Evolutionary conservation across 1,139 yeast species (phyloP), one percentile per base, ranked within the genome.

Genomic region (Pichia sp.): DNA sequence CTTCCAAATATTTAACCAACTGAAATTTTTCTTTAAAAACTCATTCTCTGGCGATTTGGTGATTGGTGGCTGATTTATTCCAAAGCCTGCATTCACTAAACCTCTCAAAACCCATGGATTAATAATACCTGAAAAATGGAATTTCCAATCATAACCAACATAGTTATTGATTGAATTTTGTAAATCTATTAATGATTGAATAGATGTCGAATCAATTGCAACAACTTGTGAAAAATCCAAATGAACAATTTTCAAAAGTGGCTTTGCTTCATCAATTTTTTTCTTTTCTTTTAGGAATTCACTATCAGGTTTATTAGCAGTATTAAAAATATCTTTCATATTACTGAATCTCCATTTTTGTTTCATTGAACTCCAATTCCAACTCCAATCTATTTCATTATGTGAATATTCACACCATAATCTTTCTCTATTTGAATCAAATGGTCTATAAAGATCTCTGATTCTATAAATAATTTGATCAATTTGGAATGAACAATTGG

Each of bases 101-200:
- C 83, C 87, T 57, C 92, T 76, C 62, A 88, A 79, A 48, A 86
- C 77, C 97, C 97, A 89, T 12, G 92, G 89, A 47, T 87, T 82
- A 48, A 84, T 69, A 38, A 89, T 79, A 22, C 96, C 95, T 15
- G 86, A 79, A 64, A 89, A 88, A 65, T 89, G 97, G 68, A 82
- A 84, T 66, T 89, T 96, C 46, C 87, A 90, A 56, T 84, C 90
- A 52, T 85, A 73, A 60, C 85, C 89, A 29, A 95, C 85, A 60
- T 85, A 87, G 49, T 72, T 73, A 64, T 82, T 81, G 49, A 87
- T 67, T 15, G 88, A 82, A 56, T 82, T 84, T 58, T 86, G 74
- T 60, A 86, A 72, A 63, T 89, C 97, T 45, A 82, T 80, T 51
- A 89, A 70, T 2, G 84, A 74, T 66, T 87, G 95, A 35, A 88